Evolutionary conservation across 495 filamentous ascomycete species (phyloP).

Genomic region (Lepidopterella palustris): DNA sequence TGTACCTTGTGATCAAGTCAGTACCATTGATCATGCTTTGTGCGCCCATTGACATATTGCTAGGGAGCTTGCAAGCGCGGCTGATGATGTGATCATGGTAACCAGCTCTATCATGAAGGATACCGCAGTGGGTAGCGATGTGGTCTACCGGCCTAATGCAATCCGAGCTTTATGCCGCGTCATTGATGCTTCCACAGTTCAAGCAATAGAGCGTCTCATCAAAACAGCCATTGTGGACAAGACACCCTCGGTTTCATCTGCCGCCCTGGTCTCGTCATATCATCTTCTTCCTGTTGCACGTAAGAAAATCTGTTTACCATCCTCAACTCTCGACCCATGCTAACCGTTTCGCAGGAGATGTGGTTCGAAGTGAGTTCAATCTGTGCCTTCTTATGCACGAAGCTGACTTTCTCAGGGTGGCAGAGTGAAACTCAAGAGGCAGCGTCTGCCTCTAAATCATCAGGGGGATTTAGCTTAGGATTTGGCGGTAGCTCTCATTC

Average conservation of each 20-base stretch:
- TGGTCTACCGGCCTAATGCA: conserved; percentile 92
- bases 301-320: too few relatives aligned
- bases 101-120: conserved; percentile 98
- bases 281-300: conserved; percentile 93
- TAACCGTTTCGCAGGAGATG: too few relatives aligned
- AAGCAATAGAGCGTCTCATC: conserved; percentile 95
- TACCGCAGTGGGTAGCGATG: conserved; percentile 89
- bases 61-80: conserved; percentile 87
- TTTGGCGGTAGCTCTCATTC: conserved; percentile 68
- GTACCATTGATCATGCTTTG: too few relatives aligned
- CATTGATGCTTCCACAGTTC: conserved; percentile 63
- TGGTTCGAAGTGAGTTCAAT: conserved; percentile 55
- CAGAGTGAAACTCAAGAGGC: conserved; percentile 98
- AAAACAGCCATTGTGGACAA: conserved; percentile 99
- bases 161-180: conserved; percentile 94
- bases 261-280: conserved; percentile 94
- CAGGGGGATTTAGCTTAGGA: conserved; percentile 79
- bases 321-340: too few relatives aligned
- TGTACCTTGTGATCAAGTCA: conserved; percentile 92
- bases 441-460: conserved; percentile 80
- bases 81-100: conserved; percentile 99
- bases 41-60: too few relatives aligned
- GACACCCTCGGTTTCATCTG: conserved; percentile 94
- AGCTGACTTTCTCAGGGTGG: conserved; percentile 51
- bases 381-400: neutral